Percentiles rank a stretch among this genome's conserved stretches.
phyloP scores from a whole-genome alignment of 345 rosid species.

The Eucalyptus urophylla region DNA sequence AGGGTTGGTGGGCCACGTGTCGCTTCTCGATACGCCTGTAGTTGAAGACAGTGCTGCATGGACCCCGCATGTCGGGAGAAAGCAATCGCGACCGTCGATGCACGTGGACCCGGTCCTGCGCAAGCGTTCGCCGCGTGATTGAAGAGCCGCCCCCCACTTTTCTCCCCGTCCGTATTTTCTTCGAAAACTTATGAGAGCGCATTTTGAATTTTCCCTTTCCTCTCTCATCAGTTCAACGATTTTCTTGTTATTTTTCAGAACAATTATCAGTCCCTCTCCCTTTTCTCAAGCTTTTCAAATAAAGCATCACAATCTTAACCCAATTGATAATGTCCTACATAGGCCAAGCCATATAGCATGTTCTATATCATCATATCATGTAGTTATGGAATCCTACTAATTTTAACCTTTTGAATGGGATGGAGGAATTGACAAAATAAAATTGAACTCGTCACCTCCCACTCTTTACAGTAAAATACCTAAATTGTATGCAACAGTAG shows the following conservation, averaged over 20 bases:
- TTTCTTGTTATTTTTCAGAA: not conserved
- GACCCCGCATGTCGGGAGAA: not conserved
- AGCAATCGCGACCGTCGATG: not conserved
- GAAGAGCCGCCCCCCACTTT: not conserved
- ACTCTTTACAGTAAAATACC: not conserved
- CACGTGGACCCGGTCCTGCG: not conserved
- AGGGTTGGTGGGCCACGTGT: not conserved
- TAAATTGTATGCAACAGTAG: not conserved
- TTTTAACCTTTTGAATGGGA: not conserved
- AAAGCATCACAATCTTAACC: not conserved
- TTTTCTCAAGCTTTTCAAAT: not conserved
- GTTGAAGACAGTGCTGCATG: not conserved
- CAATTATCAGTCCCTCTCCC: not conserved
- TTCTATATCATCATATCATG: fast-evolving
- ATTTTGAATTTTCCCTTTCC: not conserved
- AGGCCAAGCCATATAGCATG: not conserved
- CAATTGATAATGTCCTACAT: not conserved
- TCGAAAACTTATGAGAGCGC: not conserved
- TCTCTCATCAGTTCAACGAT: not conserved
- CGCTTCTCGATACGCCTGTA: not conserved
- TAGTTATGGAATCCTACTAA: not conserved
- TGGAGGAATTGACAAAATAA: not conserved
- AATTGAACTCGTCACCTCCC: not conserved
- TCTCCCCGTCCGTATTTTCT: not conserved
- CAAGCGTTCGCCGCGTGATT: not conserved